Base-by-base conservation (phyloP, 2,329 filamentous ascomycete genomes). In the Phoma herbarum region DNA sequence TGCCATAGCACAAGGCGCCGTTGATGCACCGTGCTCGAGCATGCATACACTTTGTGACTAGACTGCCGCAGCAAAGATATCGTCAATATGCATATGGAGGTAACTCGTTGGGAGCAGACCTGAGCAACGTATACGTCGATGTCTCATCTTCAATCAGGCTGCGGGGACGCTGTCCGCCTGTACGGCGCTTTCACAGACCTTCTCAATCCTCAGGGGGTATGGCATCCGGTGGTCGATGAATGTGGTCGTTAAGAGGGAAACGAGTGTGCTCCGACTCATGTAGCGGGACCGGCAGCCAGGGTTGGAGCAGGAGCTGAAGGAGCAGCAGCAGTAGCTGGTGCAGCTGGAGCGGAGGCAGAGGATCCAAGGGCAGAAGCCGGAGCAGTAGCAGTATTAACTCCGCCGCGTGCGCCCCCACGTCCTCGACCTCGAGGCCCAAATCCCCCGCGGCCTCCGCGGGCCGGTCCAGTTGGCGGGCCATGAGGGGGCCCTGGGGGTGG, bases 401-500 rank as follows among this genome's bases (percentile, higher is more conserved):
- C 75, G 28, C 75, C 72, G 39, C 74, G 68, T 12, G 68, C 71
- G 37, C 72, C 68, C 48, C 73, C 73, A 39, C 76, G 69, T 28
- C 74, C 70, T 25, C 76, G 70, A 48, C 75, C 75, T 35, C 75
- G 67, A 28, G 75, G 66, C 12, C 62, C 66, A 35, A 76, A 76
- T 8, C 71, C 69, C 23, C 74, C 73, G 46, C 73, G 70, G 31
- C 69, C 68, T 14, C 69, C 69, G 11, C 68, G 63, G 26, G 70
- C 70, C 41, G 73, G 72, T 39, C 73, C 72, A 4, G 66, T 68
- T 1, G 72, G 72, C 1, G 73, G 71, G 1, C 66, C 67, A 23
- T 69, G 56, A 25, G 56, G 51, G 18, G 70, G 67, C 25, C 71
- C 71, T 3, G 67, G 66, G 1, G 72, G 73, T 1, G 73, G 72